Conservation (phyloP, 495 filamentous ascomycete species). For the Cercophora newfieldiana region DNA sequence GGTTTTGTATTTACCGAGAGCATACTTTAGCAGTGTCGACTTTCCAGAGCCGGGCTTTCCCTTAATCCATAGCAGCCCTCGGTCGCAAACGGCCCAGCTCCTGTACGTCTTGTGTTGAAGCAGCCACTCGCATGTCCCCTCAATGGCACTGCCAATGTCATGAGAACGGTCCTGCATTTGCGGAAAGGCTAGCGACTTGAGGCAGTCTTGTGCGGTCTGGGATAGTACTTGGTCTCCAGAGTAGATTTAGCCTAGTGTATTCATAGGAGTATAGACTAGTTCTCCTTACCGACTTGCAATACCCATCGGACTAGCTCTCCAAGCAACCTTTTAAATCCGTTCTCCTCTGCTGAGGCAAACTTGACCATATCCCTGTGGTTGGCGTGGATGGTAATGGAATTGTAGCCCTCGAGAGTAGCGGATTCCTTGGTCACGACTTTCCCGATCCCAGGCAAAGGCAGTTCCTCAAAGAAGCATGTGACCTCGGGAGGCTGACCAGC, state of each 20-base stretch:
- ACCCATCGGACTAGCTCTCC: constrained; percentile 24
- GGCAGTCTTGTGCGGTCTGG: constrained; percentile 15
- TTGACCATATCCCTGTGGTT: constrained; percentile 45
- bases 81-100: constrained; percentile 1
- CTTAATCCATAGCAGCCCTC: constrained; percentile 6
- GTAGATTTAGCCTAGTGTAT: constrained; percentile 13
- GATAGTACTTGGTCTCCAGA: constrained; percentile 12
- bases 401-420: constrained; percentile 33
- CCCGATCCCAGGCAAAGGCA: constrained; percentile 24
- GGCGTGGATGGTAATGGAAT: constrained; percentile 34
- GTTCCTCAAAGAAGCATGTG: constrained; percentile 36
- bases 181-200: constrained; percentile 20
- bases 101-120: background rate
- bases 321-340: constrained; percentile 38
- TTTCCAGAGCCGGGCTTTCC: constrained; percentile 11
- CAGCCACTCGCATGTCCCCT: constrained; percentile 10
- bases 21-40: constrained; percentile 12
- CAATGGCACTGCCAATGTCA: background rate
- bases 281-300: constrained; percentile 19
- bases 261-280: constrained; percentile 9
- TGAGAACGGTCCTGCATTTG: constrained; percentile 1
- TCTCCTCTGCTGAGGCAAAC: constrained; percentile 35
- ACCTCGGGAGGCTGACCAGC: constrained; percentile 27
- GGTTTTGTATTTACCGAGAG: constrained; percentile 6
- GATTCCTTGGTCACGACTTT: constrained; percentile 43